These are phyloP conservation scores for Saturnispora kantuleensis DNA, from an alignment of 805 yeast genomes.

Conservation along the genomic window DNA sequence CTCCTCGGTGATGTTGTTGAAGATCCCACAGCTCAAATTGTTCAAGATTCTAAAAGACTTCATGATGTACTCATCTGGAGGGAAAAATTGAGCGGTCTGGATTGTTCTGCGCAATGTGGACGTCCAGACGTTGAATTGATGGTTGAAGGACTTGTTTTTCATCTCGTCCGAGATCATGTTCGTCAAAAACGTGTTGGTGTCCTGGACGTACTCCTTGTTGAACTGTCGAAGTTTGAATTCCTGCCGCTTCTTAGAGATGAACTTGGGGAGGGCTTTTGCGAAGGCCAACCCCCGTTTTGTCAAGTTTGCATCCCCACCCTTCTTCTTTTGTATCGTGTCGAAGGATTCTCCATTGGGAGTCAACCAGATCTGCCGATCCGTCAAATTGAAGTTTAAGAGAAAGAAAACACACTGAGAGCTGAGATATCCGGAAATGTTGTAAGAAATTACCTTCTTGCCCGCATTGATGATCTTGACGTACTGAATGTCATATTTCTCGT, in stretches of 20 bases:
- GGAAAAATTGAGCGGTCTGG: conserved; percentile 26
- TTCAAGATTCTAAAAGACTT: conserved; percentile 28
- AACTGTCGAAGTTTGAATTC: conserved; percentile 27
- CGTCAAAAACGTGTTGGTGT: conserved; percentile 17
- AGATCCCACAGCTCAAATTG: conserved; percentile 28
- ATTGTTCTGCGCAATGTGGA: conserved; percentile 25
- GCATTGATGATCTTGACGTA: conserved; percentile 57
- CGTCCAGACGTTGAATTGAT: conserved; percentile 28
- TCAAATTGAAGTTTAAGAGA: conserved; percentile 32
- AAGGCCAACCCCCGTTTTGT: conserved; percentile 24
- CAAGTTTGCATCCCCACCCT: conserved; percentile 27
- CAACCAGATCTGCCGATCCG: conserved; percentile 30
- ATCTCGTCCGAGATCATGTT: conserved; percentile 4
- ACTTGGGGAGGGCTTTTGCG: conserved; percentile 28
- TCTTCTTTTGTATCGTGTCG: conserved; percentile 18
- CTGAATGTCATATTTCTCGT: conserved; percentile 39
- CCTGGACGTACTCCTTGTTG: conserved; percentile 26
- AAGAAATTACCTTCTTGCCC: conserved; percentile 46
- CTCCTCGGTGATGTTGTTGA: conserved; percentile 25
- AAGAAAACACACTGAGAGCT: conserved; percentile 50
- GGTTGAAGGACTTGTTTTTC: conserved; percentile 11
- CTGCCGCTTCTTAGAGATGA: conserved; percentile 25
- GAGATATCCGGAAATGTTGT: conserved; percentile 47
- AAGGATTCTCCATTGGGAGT: conserved; percentile 28
- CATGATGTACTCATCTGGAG: conserved; percentile 21